phyloP scores from a whole-genome alignment of 257 asterid genomes.

The Solanum paucissectum region DNA sequence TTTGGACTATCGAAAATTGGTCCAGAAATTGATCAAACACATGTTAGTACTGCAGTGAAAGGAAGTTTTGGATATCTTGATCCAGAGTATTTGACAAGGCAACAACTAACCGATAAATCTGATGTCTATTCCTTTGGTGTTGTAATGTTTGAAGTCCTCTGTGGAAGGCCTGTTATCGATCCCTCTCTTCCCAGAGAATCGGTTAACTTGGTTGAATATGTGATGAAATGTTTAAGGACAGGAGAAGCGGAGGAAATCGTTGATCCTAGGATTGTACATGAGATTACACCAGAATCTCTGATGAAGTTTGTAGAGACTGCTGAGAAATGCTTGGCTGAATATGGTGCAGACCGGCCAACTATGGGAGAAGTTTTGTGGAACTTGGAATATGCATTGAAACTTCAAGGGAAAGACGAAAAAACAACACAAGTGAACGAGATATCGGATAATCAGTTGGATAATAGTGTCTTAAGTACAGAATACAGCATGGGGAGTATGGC shows the following conservation, averaged over 20 bases:
- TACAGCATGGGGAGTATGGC: slow-evolving; percentile 19
- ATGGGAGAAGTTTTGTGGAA: slow-evolving; percentile 41
- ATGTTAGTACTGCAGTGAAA: slow-evolving; percentile 33
- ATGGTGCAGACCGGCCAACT: slow-evolving; percentile 19
- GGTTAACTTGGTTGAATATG: slow-evolving; percentile 29
- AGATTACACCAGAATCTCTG: slow-evolving; percentile 14
- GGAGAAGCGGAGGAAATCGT: slow-evolving; percentile 11
- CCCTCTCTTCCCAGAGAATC: slow-evolving; percentile 22
- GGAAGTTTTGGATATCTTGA: slow-evolving; percentile 39
- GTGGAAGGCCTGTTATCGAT: slow-evolving; percentile 33
- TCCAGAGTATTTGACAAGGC: slow-evolving; percentile 31
- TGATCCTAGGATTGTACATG: slow-evolving; percentile 11
- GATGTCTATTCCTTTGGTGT: slow-evolving; percentile 41
- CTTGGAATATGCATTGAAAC: slow-evolving; percentile 26
- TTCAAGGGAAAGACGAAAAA: slow-evolving; percentile 7
- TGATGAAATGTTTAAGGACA: not conserved
- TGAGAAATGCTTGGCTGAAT: slow-evolving; percentile 32
- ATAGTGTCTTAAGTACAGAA: slow-evolving; percentile 1
- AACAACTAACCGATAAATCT: slow-evolving; percentile 27
- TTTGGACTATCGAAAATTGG: slow-evolving; percentile 37
- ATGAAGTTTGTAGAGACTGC: slow-evolving; percentile 19
- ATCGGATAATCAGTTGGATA: not conserved
- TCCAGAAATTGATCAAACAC: slow-evolving; percentile 29
- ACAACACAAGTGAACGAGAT: not conserved
- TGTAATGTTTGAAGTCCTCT: slow-evolving; percentile 25